Conservation (phyloP, 1,284 basidiomycete species). For the Ceratobasidium theobromae region DNA sequence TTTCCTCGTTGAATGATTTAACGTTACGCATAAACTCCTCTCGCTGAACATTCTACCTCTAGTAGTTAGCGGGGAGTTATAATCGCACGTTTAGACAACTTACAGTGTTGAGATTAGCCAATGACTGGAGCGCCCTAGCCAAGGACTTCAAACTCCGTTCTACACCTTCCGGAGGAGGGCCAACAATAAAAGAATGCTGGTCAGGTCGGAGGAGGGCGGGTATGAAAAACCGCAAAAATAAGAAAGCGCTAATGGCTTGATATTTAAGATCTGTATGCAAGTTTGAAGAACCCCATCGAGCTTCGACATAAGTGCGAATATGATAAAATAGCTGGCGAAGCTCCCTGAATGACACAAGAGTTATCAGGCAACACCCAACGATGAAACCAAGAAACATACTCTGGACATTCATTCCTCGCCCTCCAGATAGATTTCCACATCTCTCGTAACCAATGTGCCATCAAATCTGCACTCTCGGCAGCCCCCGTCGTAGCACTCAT, state of each 20-base stretch:
- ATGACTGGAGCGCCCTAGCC: slow-evolving; percentile 75
- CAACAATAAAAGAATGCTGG: slow-evolving; percentile 49
- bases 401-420: slow-evolving; percentile 68
- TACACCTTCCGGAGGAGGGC: slow-evolving; percentile 62
- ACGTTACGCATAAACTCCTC: slow-evolving; percentile 73
- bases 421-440: slow-evolving; percentile 79
- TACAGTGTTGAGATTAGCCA: slow-evolving; percentile 75
- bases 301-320: slow-evolving; percentile 69
- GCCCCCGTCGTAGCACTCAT: slow-evolving; percentile 38
- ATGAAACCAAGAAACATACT: slow-evolving; percentile 50
- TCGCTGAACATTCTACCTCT: slow-evolving; percentile 58
- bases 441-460: slow-evolving; percentile 72
- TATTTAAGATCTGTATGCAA: slow-evolving; percentile 52
- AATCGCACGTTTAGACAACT: slow-evolving; percentile 40
- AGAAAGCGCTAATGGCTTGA: slow-evolving; percentile 83
- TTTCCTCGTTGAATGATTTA: slow-evolving; percentile 60
- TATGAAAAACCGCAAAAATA: slow-evolving; percentile 81
- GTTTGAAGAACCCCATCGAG: slow-evolving; percentile 51
- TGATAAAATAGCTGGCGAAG: slow-evolving; percentile 70
- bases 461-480: slow-evolving; percentile 66
- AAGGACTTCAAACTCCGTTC: slow-evolving; percentile 74
- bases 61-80: background rate
- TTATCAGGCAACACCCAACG: background rate
- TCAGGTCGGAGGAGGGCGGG: slow-evolving; percentile 79
- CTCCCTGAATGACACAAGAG: slow-evolving; percentile 54